Evolutionary conservation across 140 eudicot species (phyloP).

Genomic region (Bidens hawaiensis): DNA sequence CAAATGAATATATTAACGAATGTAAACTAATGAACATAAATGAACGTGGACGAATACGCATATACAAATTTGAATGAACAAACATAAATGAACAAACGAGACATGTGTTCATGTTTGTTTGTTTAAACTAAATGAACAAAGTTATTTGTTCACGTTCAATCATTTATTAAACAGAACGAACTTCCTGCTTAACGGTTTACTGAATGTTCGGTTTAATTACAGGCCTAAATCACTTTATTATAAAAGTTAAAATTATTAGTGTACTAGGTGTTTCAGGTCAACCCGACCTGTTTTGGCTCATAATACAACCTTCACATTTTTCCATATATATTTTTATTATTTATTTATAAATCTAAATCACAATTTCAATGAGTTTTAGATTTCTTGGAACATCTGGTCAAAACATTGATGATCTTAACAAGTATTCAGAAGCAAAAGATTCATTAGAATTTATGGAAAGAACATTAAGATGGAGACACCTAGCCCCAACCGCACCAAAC

Average conservation of each 20-base stretch:
- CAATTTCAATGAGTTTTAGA: slow-evolving; percentile 42
- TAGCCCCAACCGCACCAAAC: slow-evolving; percentile 96
- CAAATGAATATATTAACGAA: no score
- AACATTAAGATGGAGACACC: slow-evolving; percentile 92
- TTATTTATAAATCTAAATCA: slow-evolving; percentile 8
- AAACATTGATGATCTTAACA: slow-evolving; percentile 79
- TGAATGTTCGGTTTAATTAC: no score
- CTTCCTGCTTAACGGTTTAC: no score
- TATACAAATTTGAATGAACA: no score
- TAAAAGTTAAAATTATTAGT: not conserved
- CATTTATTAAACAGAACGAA: no score
- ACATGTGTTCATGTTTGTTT: no score
- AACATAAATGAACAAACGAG: no score
- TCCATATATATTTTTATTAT: not conserved
- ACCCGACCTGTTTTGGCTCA: not conserved
- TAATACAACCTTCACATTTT: not conserved
- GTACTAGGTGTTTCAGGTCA: not conserved
- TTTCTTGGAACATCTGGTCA: slow-evolving; percentile 98
- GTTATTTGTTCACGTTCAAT: no score
- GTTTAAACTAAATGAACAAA: no score
- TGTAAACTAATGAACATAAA: no score
- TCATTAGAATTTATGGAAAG: slow-evolving; percentile 77
- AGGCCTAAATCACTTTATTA: not conserved
- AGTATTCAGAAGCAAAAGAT: slow-evolving; percentile 72
- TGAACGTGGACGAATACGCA: no score